Evolutionary conservation across 2,329 filamentous ascomycete genomes (phyloP), one percentile per base, ranked within the genome.

Genomic region (Phoma sp.): DNA sequence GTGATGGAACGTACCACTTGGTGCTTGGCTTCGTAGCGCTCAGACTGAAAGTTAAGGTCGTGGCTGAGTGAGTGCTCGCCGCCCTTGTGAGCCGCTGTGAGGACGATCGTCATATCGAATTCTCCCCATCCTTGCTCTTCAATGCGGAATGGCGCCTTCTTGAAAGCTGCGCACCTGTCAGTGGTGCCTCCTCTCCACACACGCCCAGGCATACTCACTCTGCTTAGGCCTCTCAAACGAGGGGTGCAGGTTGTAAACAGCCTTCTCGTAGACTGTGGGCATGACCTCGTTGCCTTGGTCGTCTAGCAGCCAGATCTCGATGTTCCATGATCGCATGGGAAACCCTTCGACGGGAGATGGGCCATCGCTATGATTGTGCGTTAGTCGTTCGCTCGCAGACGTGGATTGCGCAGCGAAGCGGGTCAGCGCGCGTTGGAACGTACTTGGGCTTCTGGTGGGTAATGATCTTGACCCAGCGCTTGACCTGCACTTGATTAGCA

Each of bases 121-220:
- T 98, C 95, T 70, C 95, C 95, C 95, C 95, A 99, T 65, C 95
- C 95, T 78, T 97, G 90, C 77, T 99, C 96, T 60, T 86, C 82
- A 76, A 96, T 96, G 62, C 83, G 84, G 79, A 98, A 99, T 0
- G 95, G 95, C 0, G 92, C 86, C 61, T 89, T 88, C 71, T 87
- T 88, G 79, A 96, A 89, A 23, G 86, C 70, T 73, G 46, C 40
- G 13, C 24, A 29, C 7, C 24, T 40, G 29, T 58, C 32, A 61
- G 51, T 33, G 30, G 35, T n/a, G 32, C 13, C 32, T 33, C 32
- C 7, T 4, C 32, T 5, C 10, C 10, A 11, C 7, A 9, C 32
- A 24, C 4, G 5, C 9, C 13, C 49, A 39, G 45, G 49, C 38
- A 43, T 47, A 43, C 62, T 66, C 82, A 96, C 92, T 88, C 79